Evolutionary conservation across 2,329 filamentous ascomycete species (phyloP).

Genomic region (Anthostomella pinea): DNA sequence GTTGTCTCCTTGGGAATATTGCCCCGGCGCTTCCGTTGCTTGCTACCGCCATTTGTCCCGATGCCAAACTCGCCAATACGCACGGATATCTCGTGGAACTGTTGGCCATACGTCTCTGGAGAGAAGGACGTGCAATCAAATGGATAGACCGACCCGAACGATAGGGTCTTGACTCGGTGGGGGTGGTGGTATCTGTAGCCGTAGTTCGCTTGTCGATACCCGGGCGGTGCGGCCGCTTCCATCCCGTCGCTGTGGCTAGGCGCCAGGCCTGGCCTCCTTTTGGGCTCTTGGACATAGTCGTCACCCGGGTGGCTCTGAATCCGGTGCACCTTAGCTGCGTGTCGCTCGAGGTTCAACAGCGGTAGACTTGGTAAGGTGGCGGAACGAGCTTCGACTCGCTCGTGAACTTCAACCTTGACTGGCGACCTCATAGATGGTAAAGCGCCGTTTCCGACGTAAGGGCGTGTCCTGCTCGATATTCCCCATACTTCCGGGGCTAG

Average conservation of each 20-base stretch:
- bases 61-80: conserved; percentile 40
- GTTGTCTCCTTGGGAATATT: conserved; percentile 91
- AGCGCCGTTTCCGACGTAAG: conserved; percentile 31
- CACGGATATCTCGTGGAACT: conserved; percentile 41
- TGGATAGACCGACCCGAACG: conserved; percentile 40
- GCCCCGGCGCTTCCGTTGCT: conserved; percentile 65
- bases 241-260: conserved; percentile 26
- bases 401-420: conserved; percentile 31
- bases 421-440: conserved; percentile 32
- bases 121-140: conserved; percentile 46
- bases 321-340: conserved; percentile 29
- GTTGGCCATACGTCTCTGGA: conserved; percentile 37
- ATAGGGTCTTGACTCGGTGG: conserved; percentile 44
- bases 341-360: conserved; percentile 37
- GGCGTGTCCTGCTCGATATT: conserved; percentile 33
- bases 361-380: conserved; percentile 42
- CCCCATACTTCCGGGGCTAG: conserved; percentile 36
- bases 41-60: conserved; percentile 41
- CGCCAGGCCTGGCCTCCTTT: conserved; percentile 24
- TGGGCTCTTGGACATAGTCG: conserved; percentile 31
- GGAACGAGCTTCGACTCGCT: conserved; percentile 36
- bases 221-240: conserved; percentile 31
- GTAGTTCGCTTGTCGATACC: conserved; percentile 36
- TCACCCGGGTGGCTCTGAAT: conserved; percentile 35
- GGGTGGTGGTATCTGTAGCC: conserved; percentile 43